These are phyloP conservation scores for Phyllosticta citriasiana DNA, from an alignment of 2,329 filamentous ascomycete species.

Conservation along the genomic window DNA sequence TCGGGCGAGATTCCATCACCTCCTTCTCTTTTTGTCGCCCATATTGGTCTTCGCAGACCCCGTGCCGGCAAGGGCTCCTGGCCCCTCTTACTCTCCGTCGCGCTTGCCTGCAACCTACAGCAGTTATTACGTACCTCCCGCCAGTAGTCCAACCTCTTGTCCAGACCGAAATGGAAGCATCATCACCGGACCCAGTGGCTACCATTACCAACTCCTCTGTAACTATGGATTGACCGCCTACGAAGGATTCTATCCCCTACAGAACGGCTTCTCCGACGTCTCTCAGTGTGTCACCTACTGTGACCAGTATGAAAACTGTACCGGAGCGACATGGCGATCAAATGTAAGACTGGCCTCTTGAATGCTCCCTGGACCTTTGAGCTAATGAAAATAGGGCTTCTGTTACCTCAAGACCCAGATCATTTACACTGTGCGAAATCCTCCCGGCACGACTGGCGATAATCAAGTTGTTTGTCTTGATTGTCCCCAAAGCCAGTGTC, in stretches of 20 bases:
- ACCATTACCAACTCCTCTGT: constrained; percentile 1
- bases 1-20: background rate
- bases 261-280: background rate
- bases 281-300: background rate
- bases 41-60: background rate
- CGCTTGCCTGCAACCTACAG: background rate
- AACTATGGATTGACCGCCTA: background rate
- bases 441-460: background rate
- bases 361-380: background rate
- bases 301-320: background rate
- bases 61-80: background rate
- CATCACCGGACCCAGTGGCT: background rate
- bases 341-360: background rate
- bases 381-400: background rate
- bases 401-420: background rate
- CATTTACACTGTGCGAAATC: background rate
- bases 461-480: background rate
- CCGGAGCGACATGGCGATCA: background rate
- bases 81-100: background rate
- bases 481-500: background rate
- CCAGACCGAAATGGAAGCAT: background rate
- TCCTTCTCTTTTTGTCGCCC: background rate
- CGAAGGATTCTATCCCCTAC: background rate
- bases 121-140: background rate
- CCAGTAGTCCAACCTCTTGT: background rate